Base-by-base conservation (phyloP, 257 asterid species). In the Coffea canephora region DNA sequence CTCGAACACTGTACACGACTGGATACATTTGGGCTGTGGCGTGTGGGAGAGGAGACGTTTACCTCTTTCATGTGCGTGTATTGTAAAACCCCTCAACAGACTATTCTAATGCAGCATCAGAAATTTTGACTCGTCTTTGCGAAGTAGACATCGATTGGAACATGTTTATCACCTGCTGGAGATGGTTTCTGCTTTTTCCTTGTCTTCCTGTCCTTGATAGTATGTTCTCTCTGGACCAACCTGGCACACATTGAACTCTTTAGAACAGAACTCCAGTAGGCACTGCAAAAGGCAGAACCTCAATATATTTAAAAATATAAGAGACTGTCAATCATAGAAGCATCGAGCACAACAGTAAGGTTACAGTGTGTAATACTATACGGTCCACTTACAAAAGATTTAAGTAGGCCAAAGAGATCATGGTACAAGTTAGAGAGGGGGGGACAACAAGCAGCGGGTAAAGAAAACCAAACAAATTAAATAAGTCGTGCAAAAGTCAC, bases 111-210 rank as follows among this genome's bases (percentile, higher is more conserved):
- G 3, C 67, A 46, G 19, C 21, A 70, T 88, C 87, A 94, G 65
- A 85, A 81, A 69, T 88, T 83, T 78, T 85, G 91, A 83, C 80
- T 87, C 27, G 85, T 82, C 81, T 91, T 93, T 10, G 86, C 80
- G 78, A 95, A 95, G 87, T 93, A 95, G 73, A 69, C 78, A 78
- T 95, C 92, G 57, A 95, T 95, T 10, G 98, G 97, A 78, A 92
- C 84, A 87, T 90, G 90, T 84, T 89, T 95, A 80, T 88, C 87
- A 43, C 50, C 71, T 12, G 88, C 67, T 41, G 91, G 86, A 73
- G 90, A 89, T 64, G 85, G 55, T 78, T 91, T 95, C 80, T 81
- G 89, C 89, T 88, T 93, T 93, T 95, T 93, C 84, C 77, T 88
- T 77, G 75, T 88, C 82, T 86, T 84, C 71, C 77, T 46, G 7